Evolutionary conservation across 2,329 filamentous ascomycete species (phyloP).

Genomic region (Iodosphaeria phyllophila): DNA sequence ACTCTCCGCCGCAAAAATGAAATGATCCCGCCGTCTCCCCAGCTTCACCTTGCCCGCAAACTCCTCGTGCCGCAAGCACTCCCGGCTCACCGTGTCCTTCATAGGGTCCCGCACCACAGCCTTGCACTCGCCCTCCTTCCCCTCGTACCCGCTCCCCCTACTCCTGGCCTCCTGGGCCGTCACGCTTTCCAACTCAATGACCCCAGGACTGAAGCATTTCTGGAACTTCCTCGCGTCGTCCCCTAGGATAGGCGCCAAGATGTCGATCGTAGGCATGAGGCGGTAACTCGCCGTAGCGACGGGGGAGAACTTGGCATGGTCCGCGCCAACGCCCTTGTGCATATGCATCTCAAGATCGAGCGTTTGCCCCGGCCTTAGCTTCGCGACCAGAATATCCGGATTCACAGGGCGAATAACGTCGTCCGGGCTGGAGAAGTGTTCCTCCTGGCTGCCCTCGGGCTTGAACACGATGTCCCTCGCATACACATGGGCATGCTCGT

Average conservation of each 20-base stretch:
- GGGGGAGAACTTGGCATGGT: conserved; percentile 94
- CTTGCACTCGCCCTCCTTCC: conserved; percentile 62
- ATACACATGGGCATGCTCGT: conserved; percentile 71
- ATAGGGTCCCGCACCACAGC: conserved; percentile 78
- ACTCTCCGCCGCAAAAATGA: conserved; percentile 93
- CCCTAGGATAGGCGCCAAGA: conserved; percentile 67
- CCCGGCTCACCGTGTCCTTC: conserved; percentile 87
- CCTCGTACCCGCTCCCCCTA: conserved; percentile 47
- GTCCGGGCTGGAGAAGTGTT: conserved; percentile 50
- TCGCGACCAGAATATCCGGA: conserved; percentile 85
- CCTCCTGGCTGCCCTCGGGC: conserved; percentile 52
- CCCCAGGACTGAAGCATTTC: conserved; percentile 73
- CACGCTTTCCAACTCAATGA: conserved; percentile 63
- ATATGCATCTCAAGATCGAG: conserved; percentile 82
- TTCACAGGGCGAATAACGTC: conserved; percentile 59
- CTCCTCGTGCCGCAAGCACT: conserved; percentile 78
- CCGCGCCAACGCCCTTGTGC: conserved; percentile 81
- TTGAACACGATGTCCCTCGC: conserved; percentile 60
- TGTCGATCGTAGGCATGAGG: conserved; percentile 73
- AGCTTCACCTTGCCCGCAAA: conserved; percentile 93
- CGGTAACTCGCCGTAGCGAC: conserved; percentile 91
- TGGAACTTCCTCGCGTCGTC: conserved; percentile 78
- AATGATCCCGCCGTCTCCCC: conserved; percentile 79
- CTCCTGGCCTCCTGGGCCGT: conserved; percentile 44
- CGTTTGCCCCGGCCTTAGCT: conserved; percentile 77